Base-by-base conservation (phyloP, 345 rosid genomes). In the Eucalyptus curtisii region DNA sequence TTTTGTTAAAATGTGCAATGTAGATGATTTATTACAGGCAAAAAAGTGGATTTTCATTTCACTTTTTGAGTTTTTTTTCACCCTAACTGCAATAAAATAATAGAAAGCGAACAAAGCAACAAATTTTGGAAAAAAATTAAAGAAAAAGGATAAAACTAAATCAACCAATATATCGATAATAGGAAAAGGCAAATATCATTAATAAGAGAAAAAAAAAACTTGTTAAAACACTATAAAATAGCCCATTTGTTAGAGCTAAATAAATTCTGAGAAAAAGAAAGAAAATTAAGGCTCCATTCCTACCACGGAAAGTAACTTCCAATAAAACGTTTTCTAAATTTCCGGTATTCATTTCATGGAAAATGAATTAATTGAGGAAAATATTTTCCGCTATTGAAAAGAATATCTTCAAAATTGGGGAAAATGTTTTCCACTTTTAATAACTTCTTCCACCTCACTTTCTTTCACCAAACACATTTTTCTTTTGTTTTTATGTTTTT, bases 331-430 rank as follows among this genome's bases (percentile, higher is more conserved):
- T 52, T 20, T 8, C 57, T 52, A 52, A 25, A 52, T 52, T 7
- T 52, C 0, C 10, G 1, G 10, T 52, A 20, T 52, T 52, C 25
- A 52, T 52, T 52, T 52, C 10, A 3, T 0, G 4, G 0, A 20
- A 52, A 52, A 52, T 20, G 25, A 52, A 52, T 10, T 52, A 52
- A 52, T 52, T 3, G 4, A 52, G 10, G 57, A 52, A 52, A 52
- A 3, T 2, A 52, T 52, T 52, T 52, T 52, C 1, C 2, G 1
- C 57, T 19, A 52, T 52, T 52, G 57, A 52, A 52, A 52, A 52
- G 19, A 52, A 3, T 8, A 52, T 52, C 57, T 20, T 52, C 25
- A 19, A 52, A 52, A 52, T 52, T 52, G 25, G 25, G 3, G 20
- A 52, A 52, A 19, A 52, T 19, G 10, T 20, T 52, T 52, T 52